Conservation (phyloP, 176 grass and related monocot species). For the Tillandsia fasciculata region DNA sequence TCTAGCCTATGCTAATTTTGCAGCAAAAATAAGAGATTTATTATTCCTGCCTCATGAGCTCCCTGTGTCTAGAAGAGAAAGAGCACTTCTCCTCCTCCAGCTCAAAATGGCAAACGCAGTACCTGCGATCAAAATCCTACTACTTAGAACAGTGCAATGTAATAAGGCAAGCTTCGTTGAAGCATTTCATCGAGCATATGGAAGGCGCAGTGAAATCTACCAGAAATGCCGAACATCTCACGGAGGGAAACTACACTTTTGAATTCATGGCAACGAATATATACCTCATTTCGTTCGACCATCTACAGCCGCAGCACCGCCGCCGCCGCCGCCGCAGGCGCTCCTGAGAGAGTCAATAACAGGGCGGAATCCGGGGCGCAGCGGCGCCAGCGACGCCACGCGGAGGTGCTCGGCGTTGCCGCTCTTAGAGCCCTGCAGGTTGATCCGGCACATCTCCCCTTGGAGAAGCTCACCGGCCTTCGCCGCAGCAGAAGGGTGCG, state of each 20-base stretch:
- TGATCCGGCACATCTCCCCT: conserved; percentile 66
- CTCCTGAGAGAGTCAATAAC: conserved; percentile 35
- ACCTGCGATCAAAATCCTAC: too few species aligned
- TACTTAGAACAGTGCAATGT: too few species aligned
- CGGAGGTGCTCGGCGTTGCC: conserved; percentile 42
- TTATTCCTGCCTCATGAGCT: too few species aligned
- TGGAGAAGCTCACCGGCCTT: conserved; percentile 34
- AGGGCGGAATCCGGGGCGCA: conserved; percentile 52
- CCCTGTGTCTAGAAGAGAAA: too few species aligned
- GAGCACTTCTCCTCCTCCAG: too few species aligned
- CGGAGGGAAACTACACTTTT: not conserved
- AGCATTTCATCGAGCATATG: not conserved
- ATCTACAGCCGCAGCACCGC: too few species aligned
- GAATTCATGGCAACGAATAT: too few species aligned
- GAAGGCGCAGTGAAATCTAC: not conserved
- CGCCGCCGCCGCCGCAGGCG: conserved; percentile 1
- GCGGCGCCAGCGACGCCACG: conserved; percentile 43
- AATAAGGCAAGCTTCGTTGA: not conserved
- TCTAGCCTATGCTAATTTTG: too few species aligned
- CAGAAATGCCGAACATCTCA: not conserved
- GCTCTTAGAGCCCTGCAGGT: conserved; percentile 30
- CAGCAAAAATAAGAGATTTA: too few species aligned
- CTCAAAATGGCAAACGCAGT: too few species aligned
- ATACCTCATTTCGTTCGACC: too few species aligned
- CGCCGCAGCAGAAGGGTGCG: conserved; percentile 22